These are phyloP conservation scores for Pittosporum tobira DNA, from an alignment of 129 eudicot genomes.

Conservation along the genomic window DNA sequence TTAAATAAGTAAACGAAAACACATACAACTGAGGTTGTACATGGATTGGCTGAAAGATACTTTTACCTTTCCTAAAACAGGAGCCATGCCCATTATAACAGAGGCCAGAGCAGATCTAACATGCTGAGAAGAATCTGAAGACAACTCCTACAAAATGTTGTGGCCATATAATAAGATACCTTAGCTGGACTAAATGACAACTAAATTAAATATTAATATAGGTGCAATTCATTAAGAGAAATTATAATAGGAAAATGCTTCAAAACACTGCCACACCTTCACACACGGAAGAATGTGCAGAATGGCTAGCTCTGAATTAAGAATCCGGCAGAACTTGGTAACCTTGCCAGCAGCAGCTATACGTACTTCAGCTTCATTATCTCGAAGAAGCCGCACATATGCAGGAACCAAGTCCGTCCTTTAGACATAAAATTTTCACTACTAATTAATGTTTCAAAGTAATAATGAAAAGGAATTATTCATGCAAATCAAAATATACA, in stretches of 20 bases:
- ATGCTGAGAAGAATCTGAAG: conserved; percentile 99
- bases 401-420: conserved; percentile 98
- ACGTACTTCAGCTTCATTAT: conserved; percentile 99
- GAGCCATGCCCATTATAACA: conserved; percentile 99
- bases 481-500: neutral
- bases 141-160: conserved; percentile 57
- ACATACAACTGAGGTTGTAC: neutral
- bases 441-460: conserved; percentile 8
- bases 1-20: neutral
- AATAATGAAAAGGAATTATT: conserved; percentile 2
- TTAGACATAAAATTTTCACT: conserved; percentile 11
- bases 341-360: conserved; percentile 99
- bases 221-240: neutral
- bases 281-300: conserved; percentile 99
- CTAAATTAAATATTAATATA: neutral
- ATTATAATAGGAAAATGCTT: neutral
- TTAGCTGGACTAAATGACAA: conserved; percentile 1
- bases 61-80: conserved; percentile 89
- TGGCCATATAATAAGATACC: conserved; percentile 14
- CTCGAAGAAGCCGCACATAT: conserved; percentile 94
- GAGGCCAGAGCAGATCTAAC: conserved; percentile 99
- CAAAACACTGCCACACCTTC: conserved; percentile 43
- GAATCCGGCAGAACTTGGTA: conserved; percentile 89
- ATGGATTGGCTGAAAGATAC: neutral
- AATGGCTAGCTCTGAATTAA: conserved; percentile 84